These are phyloP conservation scores for Diophrys sp. DNA, from an alignment of 73 alveolate species.

Conservation along the genomic window DNA sequence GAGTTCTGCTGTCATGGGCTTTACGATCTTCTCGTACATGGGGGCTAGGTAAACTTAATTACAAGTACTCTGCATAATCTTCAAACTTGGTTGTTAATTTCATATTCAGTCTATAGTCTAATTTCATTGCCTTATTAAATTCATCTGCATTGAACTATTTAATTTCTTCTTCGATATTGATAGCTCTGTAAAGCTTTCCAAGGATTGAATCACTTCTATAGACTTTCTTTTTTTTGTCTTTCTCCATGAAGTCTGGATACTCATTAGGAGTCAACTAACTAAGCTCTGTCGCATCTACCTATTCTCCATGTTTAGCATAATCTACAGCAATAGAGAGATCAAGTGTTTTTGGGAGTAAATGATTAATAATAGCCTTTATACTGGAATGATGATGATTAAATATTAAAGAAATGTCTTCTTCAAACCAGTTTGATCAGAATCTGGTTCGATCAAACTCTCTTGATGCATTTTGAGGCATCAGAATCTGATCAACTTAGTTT, in stretches of 20 bases:
- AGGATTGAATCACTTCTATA: slow-evolving; percentile 29
- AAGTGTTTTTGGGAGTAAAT: no score
- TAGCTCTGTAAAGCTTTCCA: slow-evolving; percentile 63
- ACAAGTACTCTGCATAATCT: no score
- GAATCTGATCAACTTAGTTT: no score
- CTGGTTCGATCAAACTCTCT: no score
- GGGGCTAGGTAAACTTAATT: no score
- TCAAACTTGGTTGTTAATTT: background rate
- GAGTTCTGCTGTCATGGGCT: background rate
- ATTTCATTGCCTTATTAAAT: background rate
- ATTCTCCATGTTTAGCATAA: slow-evolving; percentile 69
- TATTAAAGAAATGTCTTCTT: no score
- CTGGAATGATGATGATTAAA: no score
- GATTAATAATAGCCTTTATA: no score
- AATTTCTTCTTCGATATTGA: slow-evolving; percentile 10
- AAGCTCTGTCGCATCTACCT: slow-evolving; percentile 22
- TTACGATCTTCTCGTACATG: background rate
- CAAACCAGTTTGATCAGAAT: no score
- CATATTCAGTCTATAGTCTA: background rate
- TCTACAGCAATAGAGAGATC: slow-evolving; percentile 86
- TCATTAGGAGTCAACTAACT: slow-evolving; percentile 27
- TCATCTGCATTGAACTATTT: background rate
- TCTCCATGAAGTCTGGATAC: slow-evolving; percentile 69
- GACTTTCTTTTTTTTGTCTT: slow-evolving; percentile 3
- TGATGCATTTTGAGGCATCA: no score